phyloP scores from a whole-genome alignment of 78 protist genomes.

The Isochrysis galbana region DNA sequence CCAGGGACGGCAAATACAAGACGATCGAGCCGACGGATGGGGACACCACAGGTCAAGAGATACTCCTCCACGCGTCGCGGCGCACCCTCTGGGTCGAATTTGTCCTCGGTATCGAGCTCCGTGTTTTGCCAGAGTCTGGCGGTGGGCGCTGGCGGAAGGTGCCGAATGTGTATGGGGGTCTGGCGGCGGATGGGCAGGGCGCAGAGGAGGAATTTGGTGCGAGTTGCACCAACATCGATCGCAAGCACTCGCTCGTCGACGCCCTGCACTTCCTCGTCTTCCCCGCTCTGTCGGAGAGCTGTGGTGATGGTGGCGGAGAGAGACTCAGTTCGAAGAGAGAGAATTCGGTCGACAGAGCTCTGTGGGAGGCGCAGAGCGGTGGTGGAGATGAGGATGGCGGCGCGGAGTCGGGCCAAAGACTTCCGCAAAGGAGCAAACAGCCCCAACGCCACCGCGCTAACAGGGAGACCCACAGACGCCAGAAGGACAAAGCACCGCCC shows the following conservation, averaged over 20 bases:
- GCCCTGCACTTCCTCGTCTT: not conserved
- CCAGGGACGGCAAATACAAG: constrained; percentile 7
- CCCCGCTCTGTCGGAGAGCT: too few relatives aligned
- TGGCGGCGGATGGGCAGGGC: not conserved
- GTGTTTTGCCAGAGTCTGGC: not conserved
- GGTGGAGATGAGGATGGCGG: too few relatives aligned
- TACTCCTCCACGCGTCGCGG: not conserved
- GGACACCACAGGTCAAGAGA: not conserved
- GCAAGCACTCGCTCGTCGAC: not conserved
- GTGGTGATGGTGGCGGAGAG: too few relatives aligned
- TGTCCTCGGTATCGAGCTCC: not conserved
- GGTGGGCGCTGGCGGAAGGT: not conserved
- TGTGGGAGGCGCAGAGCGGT: too few relatives aligned
- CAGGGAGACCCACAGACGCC: too few relatives aligned
- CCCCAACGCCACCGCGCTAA: too few relatives aligned
- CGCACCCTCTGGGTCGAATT: not conserved
- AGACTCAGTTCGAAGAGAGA: too few relatives aligned
- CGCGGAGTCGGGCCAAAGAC: too few relatives aligned
- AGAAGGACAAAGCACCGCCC: too few relatives aligned
- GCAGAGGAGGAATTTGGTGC: not conserved
- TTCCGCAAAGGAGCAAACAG: too few relatives aligned
- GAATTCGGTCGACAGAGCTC: too few relatives aligned
- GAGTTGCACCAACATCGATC: not conserved
- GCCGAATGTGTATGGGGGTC: not conserved
- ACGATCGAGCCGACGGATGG: not conserved